A percentile compares a stretch with the other conserved stretches of the same genome.
These are phyloP conservation scores for Ustilago bromivora DNA, from an alignment of 1,284 basidiomycete genomes.

Conservation along the genomic window DNA sequence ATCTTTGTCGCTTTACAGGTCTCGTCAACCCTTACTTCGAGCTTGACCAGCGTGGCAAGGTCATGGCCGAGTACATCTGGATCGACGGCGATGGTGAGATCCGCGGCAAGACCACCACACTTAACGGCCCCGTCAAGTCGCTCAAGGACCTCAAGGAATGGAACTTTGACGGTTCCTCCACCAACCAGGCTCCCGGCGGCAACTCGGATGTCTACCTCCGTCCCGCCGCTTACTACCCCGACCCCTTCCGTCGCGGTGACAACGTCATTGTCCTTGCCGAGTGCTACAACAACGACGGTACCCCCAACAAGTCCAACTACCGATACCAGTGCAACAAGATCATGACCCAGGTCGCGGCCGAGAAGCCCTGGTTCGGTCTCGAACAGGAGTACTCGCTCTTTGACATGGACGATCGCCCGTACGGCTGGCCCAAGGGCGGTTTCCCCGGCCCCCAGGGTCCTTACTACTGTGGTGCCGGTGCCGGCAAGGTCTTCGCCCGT, in stretches of 20 bases:
- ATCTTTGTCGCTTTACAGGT: constrained; percentile 24
- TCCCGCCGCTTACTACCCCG: constrained; percentile 96
- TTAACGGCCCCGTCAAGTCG: constrained; percentile 81
- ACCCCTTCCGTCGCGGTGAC: constrained; percentile 98
- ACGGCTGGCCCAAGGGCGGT: constrained; percentile 89
- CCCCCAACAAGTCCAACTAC: constrained; percentile 97
- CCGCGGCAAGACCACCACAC: constrained; percentile 73
- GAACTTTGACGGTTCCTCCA: constrained; percentile 90
- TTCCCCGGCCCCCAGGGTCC: constrained; percentile 99
- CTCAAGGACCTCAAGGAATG: constrained; percentile 83
- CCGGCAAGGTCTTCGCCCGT: constrained; percentile 97
- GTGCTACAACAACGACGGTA: constrained; percentile 98
- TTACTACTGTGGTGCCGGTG: constrained; percentile 99
- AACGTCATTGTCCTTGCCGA: constrained; percentile 75
- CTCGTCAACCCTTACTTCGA: constrained; percentile 60
- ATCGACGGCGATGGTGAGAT: constrained; percentile 72
- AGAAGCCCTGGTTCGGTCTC: constrained; percentile 93
- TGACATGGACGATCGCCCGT: constrained; percentile 89
- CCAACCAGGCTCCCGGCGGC: constrained; percentile 78
- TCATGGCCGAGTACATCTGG: constrained; percentile 70
- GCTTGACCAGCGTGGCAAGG: constrained; percentile 65
- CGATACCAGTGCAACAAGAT: constrained; percentile 66
- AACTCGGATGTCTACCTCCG: constrained; percentile 99
- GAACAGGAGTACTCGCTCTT: constrained; percentile 99
- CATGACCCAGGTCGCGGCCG: constrained; percentile 63